Conservation (phyloP, 176 grass and related monocot genomes). For the Zea mays region Zm-B73-REFERENCE-NAM-5.0 NC_050102.1:110286501-110287000, state of each 20-base stretch:
- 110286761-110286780: not conserved
- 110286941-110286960: not conserved
- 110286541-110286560: not conserved
- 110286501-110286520: slow-evolving; percentile 53
- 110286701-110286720: not conserved
- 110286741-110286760: not conserved
- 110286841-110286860: not conserved
- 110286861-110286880: not conserved
- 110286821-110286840: not conserved
- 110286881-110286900: not conserved
- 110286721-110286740: slow-evolving; percentile 11
- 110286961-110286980: slow-evolving; percentile 2
- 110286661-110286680: not conserved
- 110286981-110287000: not conserved
- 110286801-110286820: not conserved
- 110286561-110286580: not conserved
- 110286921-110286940: not conserved
- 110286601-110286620: not conserved
- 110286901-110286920: not conserved
- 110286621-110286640: not conserved
- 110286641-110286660: not conserved
- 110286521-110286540: not conserved
- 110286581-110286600: not conserved
- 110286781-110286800: slow-evolving; percentile 9
- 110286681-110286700: not conserved